Percentiles rank a stretch among this genome's conserved stretches.
phyloP scores from a whole-genome alignment of 192 early-diverging fungal species.

The Coemansia biformis region DNA sequence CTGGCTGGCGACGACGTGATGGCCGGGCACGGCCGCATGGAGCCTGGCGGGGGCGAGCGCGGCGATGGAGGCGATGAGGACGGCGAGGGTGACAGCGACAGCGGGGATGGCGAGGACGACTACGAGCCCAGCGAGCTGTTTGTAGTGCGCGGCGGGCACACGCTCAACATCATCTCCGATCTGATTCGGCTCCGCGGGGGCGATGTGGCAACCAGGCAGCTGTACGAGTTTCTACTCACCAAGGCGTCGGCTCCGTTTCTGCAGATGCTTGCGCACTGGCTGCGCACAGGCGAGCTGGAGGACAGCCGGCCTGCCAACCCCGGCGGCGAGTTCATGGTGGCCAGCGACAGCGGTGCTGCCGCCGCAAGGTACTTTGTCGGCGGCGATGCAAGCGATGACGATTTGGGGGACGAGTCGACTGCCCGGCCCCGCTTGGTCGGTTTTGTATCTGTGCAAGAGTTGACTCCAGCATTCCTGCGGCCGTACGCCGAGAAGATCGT shows the following conservation, averaged over 20 bases:
- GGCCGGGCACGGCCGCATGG: neutral
- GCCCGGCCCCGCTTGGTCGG: conserved; percentile 1
- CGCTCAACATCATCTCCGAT: conserved; percentile 70
- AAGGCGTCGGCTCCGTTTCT: conserved; percentile 78
- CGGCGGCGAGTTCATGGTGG: conserved; percentile 89
- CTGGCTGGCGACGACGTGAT: conserved; percentile 10
- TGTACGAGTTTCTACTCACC: conserved; percentile 75
- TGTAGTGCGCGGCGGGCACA: conserved; percentile 67
- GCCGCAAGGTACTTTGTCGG: conserved; percentile 72
- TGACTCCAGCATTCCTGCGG: conserved; percentile 71
- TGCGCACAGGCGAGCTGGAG: conserved; percentile 80
- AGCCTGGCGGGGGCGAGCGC: too few species aligned
- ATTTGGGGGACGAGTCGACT: conserved; percentile 1
- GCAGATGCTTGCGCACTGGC: conserved; percentile 80
- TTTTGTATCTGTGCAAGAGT: conserved; percentile 30
- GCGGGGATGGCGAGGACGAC: conserved; percentile 4
- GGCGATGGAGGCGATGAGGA: too few species aligned
- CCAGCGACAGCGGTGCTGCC: conserved; percentile 57
- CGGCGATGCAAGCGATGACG: conserved; percentile 42
- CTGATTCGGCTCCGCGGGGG: conserved; percentile 55
- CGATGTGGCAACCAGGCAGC: conserved; percentile 64
- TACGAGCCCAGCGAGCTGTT: conserved; percentile 38
- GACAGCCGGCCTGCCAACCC: conserved; percentile 54
- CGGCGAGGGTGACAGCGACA: conserved; percentile 12
- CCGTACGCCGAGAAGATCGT: conserved; percentile 75